Conservation (phyloP, 2,329 filamentous ascomycete genomes). For the Graphiopsis chlorocephala region DNA sequence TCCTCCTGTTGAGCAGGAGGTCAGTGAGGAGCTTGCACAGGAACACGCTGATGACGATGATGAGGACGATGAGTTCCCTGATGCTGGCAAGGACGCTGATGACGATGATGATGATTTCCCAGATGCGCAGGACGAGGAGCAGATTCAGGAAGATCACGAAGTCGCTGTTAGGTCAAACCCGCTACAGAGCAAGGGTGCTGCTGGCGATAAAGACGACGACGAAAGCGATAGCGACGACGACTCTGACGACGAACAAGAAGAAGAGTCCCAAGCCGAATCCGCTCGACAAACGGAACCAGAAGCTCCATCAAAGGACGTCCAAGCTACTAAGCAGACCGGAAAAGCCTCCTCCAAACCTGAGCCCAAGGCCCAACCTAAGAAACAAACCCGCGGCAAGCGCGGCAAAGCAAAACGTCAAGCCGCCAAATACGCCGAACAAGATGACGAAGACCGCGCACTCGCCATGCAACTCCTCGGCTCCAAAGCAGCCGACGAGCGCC, state of each 20-base stretch:
- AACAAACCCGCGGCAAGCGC: slow-evolving; percentile 66
- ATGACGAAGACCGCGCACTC: slow-evolving; percentile 84
- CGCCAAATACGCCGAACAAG: slow-evolving; percentile 87
- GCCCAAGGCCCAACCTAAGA: slow-evolving; percentile 22
- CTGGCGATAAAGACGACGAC: slow-evolving; percentile 29
- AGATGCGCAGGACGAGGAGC: slow-evolving; percentile 25
- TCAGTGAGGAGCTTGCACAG: slow-evolving; percentile 27
- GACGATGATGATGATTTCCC: slow-evolving; percentile 20
- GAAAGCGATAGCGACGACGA: slow-evolving; percentile 25
- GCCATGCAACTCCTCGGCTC: slow-evolving; percentile 87
- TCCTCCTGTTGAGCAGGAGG: slow-evolving; percentile 26
- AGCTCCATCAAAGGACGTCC: slow-evolving; percentile 5
- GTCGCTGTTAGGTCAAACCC: slow-evolving; percentile 9
- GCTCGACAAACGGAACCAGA: slow-evolving; percentile 22
- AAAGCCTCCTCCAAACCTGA: slow-evolving; percentile 27
- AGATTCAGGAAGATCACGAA: slow-evolving; percentile 26
- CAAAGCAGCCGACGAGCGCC: slow-evolving; percentile 62
- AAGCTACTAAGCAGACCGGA: background rate
- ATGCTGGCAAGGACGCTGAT: slow-evolving; percentile 33
- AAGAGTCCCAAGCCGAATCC: slow-evolving; percentile 27
- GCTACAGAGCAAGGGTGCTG: slow-evolving; percentile 18
- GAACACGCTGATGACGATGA: slow-evolving; percentile 41
- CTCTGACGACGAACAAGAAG: slow-evolving; percentile 23
- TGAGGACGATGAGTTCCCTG: slow-evolving; percentile 42
- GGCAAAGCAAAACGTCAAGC: slow-evolving; percentile 84